Base-by-base conservation (phyloP, 2,329 filamentous ascomycete species). In the Knufia fluminis region DNA sequence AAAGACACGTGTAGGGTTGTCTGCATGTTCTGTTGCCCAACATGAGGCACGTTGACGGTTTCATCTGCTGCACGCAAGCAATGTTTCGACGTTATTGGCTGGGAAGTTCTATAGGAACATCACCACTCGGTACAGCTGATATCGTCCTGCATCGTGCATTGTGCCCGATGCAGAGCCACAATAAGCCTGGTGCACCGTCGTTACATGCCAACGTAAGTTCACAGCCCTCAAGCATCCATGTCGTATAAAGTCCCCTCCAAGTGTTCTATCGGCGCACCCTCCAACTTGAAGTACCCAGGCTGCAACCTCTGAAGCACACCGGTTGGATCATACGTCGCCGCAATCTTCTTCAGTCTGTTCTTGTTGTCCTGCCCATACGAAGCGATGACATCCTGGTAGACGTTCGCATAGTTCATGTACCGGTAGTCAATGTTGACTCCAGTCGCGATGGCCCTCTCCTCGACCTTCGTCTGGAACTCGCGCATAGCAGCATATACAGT, bases 401-500 rank as follows among this genome's bases (percentile, higher is more conserved):
- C 61, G 47, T 63, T 64, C 4, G 71, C 71, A 51, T 74, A 73
- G 56, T 74, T 75, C 66, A 73, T 68, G 54, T 73, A 74, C 20
- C 71, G 54, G 49, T 63, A 74, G 26, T 60, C 50, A 10, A 61
- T 54, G 26, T 54, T 52, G 3, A 69, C 28, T 0, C 62, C 62
- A 31, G 57, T 54, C 49, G 60, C 53, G 39, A 58, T 51, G 46
- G 67, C 56, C 32, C 59, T 48, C 12, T 57, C 48, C 35, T 62
- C 55, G 51, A 68, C 59, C 6, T 54, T 55, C 3, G 61, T 50
- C 10, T 61, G 57, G 17, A 57, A 56, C 0, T 51, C 33, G 26
- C 26, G 26, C 26, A 28, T 28, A 12, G 6, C 26, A 12, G 6
- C 26, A 8, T 63, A 55, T 41, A 69, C 55, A 1, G 46, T 45